Conservation (phyloP, 139 green algal genomes). For the Coelastrella sp. region DNA sequence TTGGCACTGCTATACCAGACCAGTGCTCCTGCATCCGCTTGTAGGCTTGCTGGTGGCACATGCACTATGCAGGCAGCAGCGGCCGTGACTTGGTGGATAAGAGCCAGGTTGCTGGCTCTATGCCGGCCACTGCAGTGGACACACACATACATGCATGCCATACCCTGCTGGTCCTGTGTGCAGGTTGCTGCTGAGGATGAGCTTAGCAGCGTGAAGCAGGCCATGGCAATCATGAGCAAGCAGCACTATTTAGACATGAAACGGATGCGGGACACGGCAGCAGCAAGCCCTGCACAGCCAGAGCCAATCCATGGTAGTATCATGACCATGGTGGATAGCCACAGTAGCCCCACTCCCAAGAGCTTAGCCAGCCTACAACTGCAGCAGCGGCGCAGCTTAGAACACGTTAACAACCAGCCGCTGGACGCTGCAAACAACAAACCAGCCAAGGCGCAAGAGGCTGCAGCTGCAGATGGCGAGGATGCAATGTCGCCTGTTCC, state of each 20-base stretch:
- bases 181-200: constrained; percentile 42
- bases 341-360: not conserved
- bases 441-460: too few relatives aligned
- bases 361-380: not conserved
- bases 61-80: too few relatives aligned
- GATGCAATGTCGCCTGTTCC: constrained; percentile 25
- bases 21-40: too few relatives aligned
- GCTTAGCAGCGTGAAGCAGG: constrained; percentile 38
- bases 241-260: constrained; percentile 48
- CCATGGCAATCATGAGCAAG: constrained; percentile 43
- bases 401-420: not conserved
- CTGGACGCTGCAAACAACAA: too few relatives aligned
- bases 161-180: not conserved
- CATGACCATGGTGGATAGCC: not conserved
- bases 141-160: not conserved
- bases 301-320: not conserved
- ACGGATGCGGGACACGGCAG: not conserved
- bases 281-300: not conserved
- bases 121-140: too few relatives aligned
- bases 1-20: too few relatives aligned
- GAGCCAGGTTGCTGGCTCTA: not conserved
- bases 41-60: too few relatives aligned
- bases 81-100: not conserved
- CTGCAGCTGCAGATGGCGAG: not conserved
- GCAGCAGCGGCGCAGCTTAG: not conserved